Evolutionary conservation across 179 eudicot genomes (phyloP).

Genomic region (Nepenthes alata): DNA sequence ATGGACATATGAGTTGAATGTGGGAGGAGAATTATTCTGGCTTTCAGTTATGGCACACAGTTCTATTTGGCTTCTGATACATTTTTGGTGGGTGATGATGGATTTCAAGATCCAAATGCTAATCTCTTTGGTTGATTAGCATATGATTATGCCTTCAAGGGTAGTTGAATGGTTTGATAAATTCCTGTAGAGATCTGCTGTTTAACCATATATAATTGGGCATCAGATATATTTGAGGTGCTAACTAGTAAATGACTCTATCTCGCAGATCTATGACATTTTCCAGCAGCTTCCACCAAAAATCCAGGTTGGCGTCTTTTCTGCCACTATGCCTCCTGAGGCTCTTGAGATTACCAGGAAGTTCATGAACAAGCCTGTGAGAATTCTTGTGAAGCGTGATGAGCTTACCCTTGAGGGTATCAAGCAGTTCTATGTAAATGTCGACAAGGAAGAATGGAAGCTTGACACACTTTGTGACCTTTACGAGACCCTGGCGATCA

Average conservation of each 20-base stretch:
- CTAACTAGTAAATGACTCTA: background rate
- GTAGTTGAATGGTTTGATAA: too few species aligned
- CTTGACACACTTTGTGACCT: slow-evolving; percentile 23
- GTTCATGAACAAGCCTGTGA: slow-evolving; percentile 30
- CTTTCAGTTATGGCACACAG: too few species aligned
- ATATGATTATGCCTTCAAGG: too few species aligned
- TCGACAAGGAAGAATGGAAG: slow-evolving; percentile 25
- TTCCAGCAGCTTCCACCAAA: slow-evolving; percentile 27
- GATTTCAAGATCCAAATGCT: too few species aligned
- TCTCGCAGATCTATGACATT: slow-evolving; percentile 22
- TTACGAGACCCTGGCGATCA: slow-evolving; percentile 22
- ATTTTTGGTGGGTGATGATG: too few species aligned
- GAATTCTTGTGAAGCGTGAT: slow-evolving; percentile 25
- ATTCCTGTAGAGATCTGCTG: too few species aligned
- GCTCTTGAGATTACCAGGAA: slow-evolving; percentile 25
- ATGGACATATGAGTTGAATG: too few species aligned
- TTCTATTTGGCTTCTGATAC: too few species aligned
- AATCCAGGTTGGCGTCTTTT: slow-evolving; percentile 25
- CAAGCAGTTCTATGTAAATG: slow-evolving; percentile 28
- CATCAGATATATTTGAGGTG: too few species aligned
- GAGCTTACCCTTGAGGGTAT: slow-evolving; percentile 26
- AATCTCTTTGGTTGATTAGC: too few species aligned
- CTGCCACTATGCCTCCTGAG: slow-evolving; percentile 29
- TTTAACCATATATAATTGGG: too few species aligned
- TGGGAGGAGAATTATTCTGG: too few species aligned